A percentile compares a stretch with the other conserved stretches of the same genome.
These are phyloP conservation scores for Tuber aestivum DNA, from an alignment of 495 filamentous ascomycete genomes.

Conservation along the genomic window DNA sequence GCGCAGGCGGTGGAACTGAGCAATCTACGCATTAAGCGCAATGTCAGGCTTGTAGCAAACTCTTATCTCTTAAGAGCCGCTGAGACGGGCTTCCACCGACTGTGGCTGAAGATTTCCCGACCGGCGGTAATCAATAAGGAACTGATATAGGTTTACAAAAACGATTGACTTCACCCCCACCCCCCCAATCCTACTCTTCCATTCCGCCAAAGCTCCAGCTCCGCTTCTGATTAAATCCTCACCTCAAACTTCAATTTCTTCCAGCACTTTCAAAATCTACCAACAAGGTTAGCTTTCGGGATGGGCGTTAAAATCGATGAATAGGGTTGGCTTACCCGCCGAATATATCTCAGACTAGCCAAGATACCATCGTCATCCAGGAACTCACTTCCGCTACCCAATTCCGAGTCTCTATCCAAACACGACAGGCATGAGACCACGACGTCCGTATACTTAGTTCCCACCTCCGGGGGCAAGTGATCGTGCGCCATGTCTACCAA, in stretches of 20 bases:
- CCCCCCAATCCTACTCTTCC: too few relatives aligned
- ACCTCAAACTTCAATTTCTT: neutral
- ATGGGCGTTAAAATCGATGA: neutral
- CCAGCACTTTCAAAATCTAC: neutral
- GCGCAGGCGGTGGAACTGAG: too few relatives aligned
- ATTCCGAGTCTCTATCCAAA: slow-evolving; percentile 50
- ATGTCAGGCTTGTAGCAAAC: too few relatives aligned
- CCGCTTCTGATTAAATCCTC: neutral
- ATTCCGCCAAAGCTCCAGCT: too few relatives aligned
- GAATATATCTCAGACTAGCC: slow-evolving; percentile 51
- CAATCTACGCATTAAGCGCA: too few relatives aligned
- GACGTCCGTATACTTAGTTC: slow-evolving; percentile 48
- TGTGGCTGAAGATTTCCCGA: too few relatives aligned
- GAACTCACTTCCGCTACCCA: slow-evolving; percentile 49
- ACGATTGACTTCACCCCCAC: too few relatives aligned
- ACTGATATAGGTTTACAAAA: too few relatives aligned
- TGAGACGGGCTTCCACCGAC: too few relatives aligned
- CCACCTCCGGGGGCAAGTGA: slow-evolving; percentile 48
- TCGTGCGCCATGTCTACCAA: slow-evolving; percentile 46
- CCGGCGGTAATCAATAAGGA: too few relatives aligned
- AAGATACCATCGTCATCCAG: slow-evolving; percentile 50
- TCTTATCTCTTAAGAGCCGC: too few relatives aligned
- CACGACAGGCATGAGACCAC: slow-evolving; percentile 54
- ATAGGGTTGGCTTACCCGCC: slow-evolving; percentile 43
- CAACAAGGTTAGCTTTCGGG: neutral